Percentiles rank a stretch among this genome's conserved stretches.
Evolutionary conservation across 371 early-diverging fungal species (phyloP).

Genomic region (Coemansia sp.): DNA sequence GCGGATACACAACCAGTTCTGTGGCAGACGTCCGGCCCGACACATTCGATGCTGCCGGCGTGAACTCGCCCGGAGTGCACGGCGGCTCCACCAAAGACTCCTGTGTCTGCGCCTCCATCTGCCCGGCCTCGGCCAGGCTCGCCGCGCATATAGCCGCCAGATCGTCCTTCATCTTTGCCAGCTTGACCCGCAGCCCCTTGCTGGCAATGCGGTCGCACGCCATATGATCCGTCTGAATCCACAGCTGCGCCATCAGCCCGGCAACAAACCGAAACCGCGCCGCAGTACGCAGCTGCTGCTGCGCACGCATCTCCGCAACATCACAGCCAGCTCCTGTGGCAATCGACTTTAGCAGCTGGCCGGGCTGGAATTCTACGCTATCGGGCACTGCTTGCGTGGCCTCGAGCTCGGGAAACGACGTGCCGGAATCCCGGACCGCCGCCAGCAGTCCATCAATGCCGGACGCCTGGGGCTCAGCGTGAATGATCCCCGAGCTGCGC

Average conservation of each 20-base stretch:
- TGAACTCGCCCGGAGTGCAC: neutral
- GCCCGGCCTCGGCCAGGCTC: constrained; percentile 31
- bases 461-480: constrained; percentile 1
- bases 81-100: constrained; percentile 1
- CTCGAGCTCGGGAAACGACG: constrained; percentile 44
- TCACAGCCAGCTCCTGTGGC: constrained; percentile 1
- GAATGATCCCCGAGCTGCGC: constrained; percentile 3
- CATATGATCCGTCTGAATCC: constrained; percentile 15
- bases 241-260: constrained; percentile 30
- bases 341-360: constrained; percentile 14
- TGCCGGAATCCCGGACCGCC: constrained; percentile 16
- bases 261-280: constrained; percentile 39
- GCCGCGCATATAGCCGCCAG: constrained; percentile 39
- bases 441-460: constrained; percentile 23
- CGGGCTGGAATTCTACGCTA: constrained; percentile 21
- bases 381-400: constrained; percentile 35
- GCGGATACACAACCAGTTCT: constrained; percentile 1
- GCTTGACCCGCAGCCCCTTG: constrained; percentile 4
- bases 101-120: constrained; percentile 40
- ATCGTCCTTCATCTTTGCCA: constrained; percentile 19
- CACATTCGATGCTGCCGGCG: neutral
- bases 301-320: constrained; percentile 20
- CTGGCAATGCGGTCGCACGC: constrained; percentile 10
- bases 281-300: constrained; percentile 36
- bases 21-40: neutral